These are phyloP conservation scores for Leishmania gerbilli DNA, from an alignment of 208 protist genomes.

Conservation along the genomic window DNA sequence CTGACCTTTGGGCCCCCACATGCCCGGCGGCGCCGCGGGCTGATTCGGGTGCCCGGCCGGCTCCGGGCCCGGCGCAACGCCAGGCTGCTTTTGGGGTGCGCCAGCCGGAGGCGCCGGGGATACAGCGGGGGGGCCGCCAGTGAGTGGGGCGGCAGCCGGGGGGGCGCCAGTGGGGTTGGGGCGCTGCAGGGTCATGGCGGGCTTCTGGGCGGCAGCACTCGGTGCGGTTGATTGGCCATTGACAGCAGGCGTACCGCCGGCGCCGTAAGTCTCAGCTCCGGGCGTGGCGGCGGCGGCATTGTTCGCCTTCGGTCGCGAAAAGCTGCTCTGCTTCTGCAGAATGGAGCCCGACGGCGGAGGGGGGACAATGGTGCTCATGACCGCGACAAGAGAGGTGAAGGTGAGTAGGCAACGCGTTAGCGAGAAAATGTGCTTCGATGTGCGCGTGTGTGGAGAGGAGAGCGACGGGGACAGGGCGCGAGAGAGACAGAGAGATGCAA, in stretches of 20 bases:
- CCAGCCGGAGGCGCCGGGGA: background rate
- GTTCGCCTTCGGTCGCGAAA: slow-evolving; percentile 28
- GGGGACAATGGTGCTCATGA: slow-evolving; percentile 31
- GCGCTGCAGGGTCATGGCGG: background rate
- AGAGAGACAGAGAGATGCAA: background rate
- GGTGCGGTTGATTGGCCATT: background rate
- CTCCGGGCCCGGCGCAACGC: background rate
- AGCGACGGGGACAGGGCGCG: background rate
- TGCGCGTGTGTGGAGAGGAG: background rate
- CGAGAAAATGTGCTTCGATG: background rate
- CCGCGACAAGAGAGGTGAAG: background rate
- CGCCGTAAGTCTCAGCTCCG: slow-evolving; percentile 4
- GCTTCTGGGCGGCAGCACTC: slow-evolving; percentile 4
- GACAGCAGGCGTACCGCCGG: background rate
- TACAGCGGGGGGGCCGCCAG: background rate
- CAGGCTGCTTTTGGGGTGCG: slow-evolving; percentile 1
- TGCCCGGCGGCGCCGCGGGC: slow-evolving; percentile 13
- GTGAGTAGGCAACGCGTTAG: background rate
- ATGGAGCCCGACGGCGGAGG: slow-evolving; percentile 27
- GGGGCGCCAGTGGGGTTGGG: background rate
- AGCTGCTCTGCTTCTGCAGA: slow-evolving; percentile 39
- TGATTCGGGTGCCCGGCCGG: background rate
- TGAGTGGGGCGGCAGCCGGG: background rate
- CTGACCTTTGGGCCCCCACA: slow-evolving; percentile 31
- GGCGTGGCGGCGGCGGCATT: slow-evolving; percentile 9